Evolutionary conservation across 1,284 basidiomycete species (phyloP), one percentile per base, ranked within the genome.

Genomic region (Malassezia restricta): DNA sequence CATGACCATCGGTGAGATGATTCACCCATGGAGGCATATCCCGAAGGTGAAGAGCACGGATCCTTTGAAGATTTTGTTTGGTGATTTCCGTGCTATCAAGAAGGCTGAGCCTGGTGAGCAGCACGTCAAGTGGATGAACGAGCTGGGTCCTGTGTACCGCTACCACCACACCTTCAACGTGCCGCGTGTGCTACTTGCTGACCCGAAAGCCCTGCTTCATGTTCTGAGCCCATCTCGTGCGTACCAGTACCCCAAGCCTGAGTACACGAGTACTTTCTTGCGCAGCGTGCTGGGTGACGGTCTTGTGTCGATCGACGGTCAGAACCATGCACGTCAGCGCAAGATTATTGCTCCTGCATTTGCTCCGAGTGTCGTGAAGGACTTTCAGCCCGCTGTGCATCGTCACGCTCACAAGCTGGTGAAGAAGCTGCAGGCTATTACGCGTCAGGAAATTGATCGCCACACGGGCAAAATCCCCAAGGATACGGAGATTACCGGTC

Each of bases 221-320:
- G 52, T 73, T 7, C 57, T 69, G n/a, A 59, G 57, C 31, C 55
- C 60, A 3, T 56, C 62, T 9, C 62, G 63, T 31, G 60, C 60
- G 14, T 73, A 73, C 56, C 55, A 59, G 28, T 73, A 58, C 50
- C 68, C 69, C 37, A 73, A 73, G 49, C 66, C 68, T 0, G 42
- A 56, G 9, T 50, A 56, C 15, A 59, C 63, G 1, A 43, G 61
- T 12, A 27, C 56, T 14, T 60, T 66, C 32, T 45, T 70, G 15
- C 58, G 60, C 17, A 55, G 55, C n/a, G 57, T 61, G 9, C 53
- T 73, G 2, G 70, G 70, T 11, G 56, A 70, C 11, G 68, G 70
- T 32, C 56, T 73, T 1, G 39, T 73, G 12, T 59, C 62, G 4
- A 60, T 58, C 1, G 70, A 73, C 38, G 68, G 68, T 11, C 66